Evolutionary conservation across 1,139 yeast genomes (phyloP).

Genomic region (Nakaseomyces nivariensis): DNA sequence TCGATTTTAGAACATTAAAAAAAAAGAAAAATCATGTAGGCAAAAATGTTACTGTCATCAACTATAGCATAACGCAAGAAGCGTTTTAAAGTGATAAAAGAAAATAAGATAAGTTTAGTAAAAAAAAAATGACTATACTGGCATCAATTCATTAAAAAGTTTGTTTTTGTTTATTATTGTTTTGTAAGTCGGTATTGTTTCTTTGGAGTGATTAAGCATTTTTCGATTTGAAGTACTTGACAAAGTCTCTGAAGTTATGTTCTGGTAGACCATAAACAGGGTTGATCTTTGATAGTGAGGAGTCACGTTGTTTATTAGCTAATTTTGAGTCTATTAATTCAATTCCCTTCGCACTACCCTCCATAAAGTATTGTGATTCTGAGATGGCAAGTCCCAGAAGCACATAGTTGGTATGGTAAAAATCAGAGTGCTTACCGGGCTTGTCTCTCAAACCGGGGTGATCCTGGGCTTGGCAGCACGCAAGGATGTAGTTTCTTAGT

Average conservation of each 20-base stretch:
- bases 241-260: constrained; percentile 10
- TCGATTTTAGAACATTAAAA: neutral
- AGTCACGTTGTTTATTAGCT: constrained; percentile 5
- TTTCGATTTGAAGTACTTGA: constrained; percentile 18
- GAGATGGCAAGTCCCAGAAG: constrained; percentile 66
- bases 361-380: constrained; percentile 39
- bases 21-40: too few species aligned
- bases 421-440: constrained; percentile 74
- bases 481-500: constrained; percentile 54
- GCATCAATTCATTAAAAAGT: neutral
- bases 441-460: constrained; percentile 80
- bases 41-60: neutral
- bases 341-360: constrained; percentile 9
- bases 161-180: neutral
- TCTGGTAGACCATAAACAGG: constrained; percentile 60
- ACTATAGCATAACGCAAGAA: neutral
- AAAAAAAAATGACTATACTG: neutral
- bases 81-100: neutral
- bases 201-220: neutral
- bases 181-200: neutral
- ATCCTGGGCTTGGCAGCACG: constrained; percentile 58
- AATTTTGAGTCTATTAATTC: neutral
- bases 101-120: neutral
- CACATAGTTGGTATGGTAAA: constrained; percentile 84
- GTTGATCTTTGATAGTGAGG: constrained; percentile 34